Evolutionary conservation across 1,284 basidiomycete species (phyloP), one percentile per base, ranked within the genome.

Genomic region (Irpex sp.): DNA sequence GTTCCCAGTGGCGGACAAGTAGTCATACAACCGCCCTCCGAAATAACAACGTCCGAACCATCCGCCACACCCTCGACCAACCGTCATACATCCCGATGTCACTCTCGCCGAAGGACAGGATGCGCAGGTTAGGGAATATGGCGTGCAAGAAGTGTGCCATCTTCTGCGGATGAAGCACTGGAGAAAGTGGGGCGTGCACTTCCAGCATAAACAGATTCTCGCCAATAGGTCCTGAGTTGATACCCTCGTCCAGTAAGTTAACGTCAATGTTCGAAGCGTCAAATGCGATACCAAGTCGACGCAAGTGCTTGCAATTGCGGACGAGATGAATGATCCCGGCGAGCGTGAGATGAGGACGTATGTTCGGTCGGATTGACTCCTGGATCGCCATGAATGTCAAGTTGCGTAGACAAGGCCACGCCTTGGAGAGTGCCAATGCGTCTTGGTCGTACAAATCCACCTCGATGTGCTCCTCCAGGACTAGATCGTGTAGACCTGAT

Each of bases 401-500:
- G 50, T 37, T 49, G 5, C 26, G 39, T 17, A 61, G 21, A 37
- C n/a, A 11, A 7, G 61, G 61, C 61, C 61, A 61, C 4, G 61
- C 61, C 46, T 33, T 13, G 47, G 61, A 55, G n/a, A 62, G 21
- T 4, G 33, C 61, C 26, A 58, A 55, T 35, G 50, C 61, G 47
- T 62, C 61, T 13, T 57, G 46, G 56, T 62, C 61, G 61, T 53
- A 37, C 17, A 62, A 19, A 35, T 58, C 61, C 17, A 58, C 26
- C 17, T 62, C 17, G 46, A 62, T 53, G 35, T 58, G 56, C 26
- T 57, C 56, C 47, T 62, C 56, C 15, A 62, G 35, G 17, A 26
- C 39, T 15, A 62, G 55, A 7, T 53, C 49, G 17, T 53, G 33
- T 4, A 62, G 43, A 26, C 35, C 31, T 37, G n/a, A 35, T 1